phyloP scores from a whole-genome alignment of 2,329 filamentous ascomycete genomes.

The Xylariaceae sp. region DNA sequence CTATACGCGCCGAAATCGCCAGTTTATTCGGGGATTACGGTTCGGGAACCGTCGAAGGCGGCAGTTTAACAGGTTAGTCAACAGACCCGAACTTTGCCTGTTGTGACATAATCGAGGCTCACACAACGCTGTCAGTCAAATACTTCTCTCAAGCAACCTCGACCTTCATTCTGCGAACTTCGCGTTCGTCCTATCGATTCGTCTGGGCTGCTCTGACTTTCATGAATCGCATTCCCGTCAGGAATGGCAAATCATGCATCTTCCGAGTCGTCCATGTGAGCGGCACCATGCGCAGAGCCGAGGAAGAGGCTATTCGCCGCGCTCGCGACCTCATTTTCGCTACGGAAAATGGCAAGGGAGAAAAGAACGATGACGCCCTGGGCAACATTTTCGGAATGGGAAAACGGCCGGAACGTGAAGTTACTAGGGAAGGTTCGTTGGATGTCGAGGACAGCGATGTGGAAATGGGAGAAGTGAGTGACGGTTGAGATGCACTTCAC shows the following conservation, averaged over 20 bases:
- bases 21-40: constrained; percentile 89
- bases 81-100: not conserved
- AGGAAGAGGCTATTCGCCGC: constrained; percentile 83
- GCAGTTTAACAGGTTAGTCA: constrained; percentile 64
- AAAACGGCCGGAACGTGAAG: constrained; percentile 24
- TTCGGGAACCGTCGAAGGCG: constrained; percentile 68
- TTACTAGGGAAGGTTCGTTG: constrained; percentile 41
- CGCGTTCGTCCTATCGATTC: constrained; percentile 79
- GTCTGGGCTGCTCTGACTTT: constrained; percentile 90
- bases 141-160: constrained; percentile 92
- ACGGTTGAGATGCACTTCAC: constrained; percentile 45
- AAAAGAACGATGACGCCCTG: constrained; percentile 35
- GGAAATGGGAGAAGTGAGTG: constrained; percentile 35
- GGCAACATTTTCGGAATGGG: constrained; percentile 44
- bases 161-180: constrained; percentile 86
- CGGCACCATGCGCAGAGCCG: constrained; percentile 89
- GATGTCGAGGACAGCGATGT: constrained; percentile 49
- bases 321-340: constrained; percentile 73
- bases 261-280: constrained; percentile 85
- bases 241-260: constrained; percentile 67
- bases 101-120: constrained; percentile 17
- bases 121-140: constrained; percentile 65
- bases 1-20: constrained; percentile 70
- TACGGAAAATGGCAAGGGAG: constrained; percentile 53
- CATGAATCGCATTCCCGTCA: constrained; percentile 69